Evolutionary conservation across 352 stramenopile species (phyloP), one percentile per base, ranked within the genome.

Genomic region (Phytophthora melonis): DNA sequence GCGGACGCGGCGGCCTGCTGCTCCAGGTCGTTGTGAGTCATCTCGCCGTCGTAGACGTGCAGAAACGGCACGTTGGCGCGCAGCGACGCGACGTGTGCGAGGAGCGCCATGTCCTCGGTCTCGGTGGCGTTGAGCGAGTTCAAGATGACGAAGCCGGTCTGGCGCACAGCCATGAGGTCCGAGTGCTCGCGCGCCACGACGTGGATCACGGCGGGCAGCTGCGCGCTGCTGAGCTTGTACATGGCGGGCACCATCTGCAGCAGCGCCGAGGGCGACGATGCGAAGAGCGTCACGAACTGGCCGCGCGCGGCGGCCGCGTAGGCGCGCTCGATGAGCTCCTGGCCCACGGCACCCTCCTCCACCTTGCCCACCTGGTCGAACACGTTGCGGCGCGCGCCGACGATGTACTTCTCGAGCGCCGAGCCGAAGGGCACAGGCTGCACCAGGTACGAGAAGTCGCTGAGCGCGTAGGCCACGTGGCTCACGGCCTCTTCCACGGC

Each of bases 181-280:
- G 88, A 92, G 79, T 98, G 93, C 62, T 98, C 94, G 61, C 89
- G 83, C 21, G 93, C 93, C 21, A 95, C 92, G 19, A 98, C 94
- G 80, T 98, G 94, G 47, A 98, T 84, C 30, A 98, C 93, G 2
- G 91, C 85, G 7, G 89, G 90, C 53, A 95, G 74, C 50, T 86
- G 82, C 68, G 97, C 89, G 47, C 87, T 88, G 71, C 93, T 94
- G 74, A 98, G 96, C 75, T 98, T 98, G 84, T 98, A 98, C 80
- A 98, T 91, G 71, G 93, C 97, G n/a, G 94, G 94, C 65, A 98
- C 94, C 82, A 97, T 98, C 32, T 97, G 83, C 71, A 98, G 76
- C 70, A 98, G 80, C 68, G 90, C 81, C 18, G 81, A 65, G 60
- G 95, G 92, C 70, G 90, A 97, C 4, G 91, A 89, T 43, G 93